Base-by-base conservation (phyloP, 1,139 yeast species). In the Blastobotrys malaysiensis region DNA sequence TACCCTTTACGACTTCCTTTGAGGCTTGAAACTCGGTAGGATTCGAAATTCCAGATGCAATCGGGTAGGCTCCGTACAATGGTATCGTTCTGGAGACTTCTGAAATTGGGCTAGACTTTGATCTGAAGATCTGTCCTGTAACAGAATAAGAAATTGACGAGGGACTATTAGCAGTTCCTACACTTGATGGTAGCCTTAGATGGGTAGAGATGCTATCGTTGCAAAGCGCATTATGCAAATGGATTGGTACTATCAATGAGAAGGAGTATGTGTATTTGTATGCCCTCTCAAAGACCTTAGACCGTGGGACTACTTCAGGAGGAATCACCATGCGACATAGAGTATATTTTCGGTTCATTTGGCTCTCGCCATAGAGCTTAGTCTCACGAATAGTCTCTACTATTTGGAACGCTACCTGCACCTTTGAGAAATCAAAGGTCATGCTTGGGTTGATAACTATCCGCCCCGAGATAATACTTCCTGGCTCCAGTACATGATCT, bases 401-500 rank as follows among this genome's bases (percentile, higher is more conserved):
- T 45, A 52, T 31, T 9, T 20, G 39, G 16, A 52, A 46, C 5
- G 49, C 54, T 6, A 52, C 16, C 6, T 24, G 21, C 43, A 52
- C 21, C 1, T 43, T 24, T 3, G 51, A 24, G 45, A 44, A 48
- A 6, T 36, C 20, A 24, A 52, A 44, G 16, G 52, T 14, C 54
- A 52, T 48, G 22, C 52, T 48, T 5, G 54, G 54, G 22, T 52
- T 43, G n/a, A 52, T 26, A n/a, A 48, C 24, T 3, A 43, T 51
- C 36, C 52, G 21, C 19, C 54, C 54, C 9, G 54, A 52, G 9
- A 52, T 43, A 14, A 52, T 43, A 26, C 36, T 36, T 9, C 54
- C 49, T 2, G 50, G 50, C 16, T 48, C 26, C 24, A 52, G 2
- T 7, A 52, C 46, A 2, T 43, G 49, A 14, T 52, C 52, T 5